Evolutionary conservation across 1,139 yeast genomes (phyloP).

Genomic region (Kodamaea sp.): DNA sequence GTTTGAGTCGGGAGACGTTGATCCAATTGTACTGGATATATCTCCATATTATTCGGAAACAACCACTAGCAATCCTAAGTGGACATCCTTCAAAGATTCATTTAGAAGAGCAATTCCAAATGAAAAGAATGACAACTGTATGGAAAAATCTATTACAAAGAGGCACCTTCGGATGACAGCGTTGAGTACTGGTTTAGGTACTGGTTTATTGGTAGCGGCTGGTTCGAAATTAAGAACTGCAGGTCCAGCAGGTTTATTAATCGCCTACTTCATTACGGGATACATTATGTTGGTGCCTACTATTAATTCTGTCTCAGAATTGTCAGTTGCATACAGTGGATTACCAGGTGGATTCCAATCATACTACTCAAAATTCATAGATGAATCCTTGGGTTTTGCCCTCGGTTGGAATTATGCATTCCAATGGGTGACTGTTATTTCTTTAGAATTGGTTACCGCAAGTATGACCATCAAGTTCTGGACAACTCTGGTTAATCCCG

Average conservation of each 20-base stretch:
- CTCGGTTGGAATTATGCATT: conserved; percentile 37
- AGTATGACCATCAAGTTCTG: conserved; percentile 36
- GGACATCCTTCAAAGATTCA: conserved; percentile 14
- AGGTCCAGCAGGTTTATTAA: conserved; percentile 33
- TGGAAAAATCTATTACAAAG: conserved; percentile 13
- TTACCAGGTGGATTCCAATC: conserved; percentile 36
- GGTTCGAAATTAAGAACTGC: conserved; percentile 31
- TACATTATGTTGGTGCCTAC: conserved; percentile 35
- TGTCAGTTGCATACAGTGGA: conserved; percentile 30
- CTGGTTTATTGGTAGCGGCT: conserved; percentile 37
- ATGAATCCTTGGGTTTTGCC: conserved; percentile 34
- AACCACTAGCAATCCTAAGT: conserved; percentile 3
- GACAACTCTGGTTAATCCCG: conserved; percentile 25
- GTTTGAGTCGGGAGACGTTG: conserved; percentile 3
- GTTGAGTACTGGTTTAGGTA: conserved; percentile 34
- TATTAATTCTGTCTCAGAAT: conserved; percentile 34
- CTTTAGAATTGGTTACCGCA: conserved; percentile 37
- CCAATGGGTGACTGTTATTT: conserved; percentile 34
- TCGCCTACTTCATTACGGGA: conserved; percentile 33
- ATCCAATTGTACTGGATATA: conserved; percentile 9
- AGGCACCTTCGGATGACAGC: conserved; percentile 33
- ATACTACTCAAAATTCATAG: conserved; percentile 32
- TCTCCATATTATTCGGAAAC: conserved; percentile 10
- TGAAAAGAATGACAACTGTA: conserved; percentile 9
- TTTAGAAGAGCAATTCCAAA: conserved; percentile 13